Conservation (phyloP, 78 protist species). For the Salpingoeca rosetta region DNA sequence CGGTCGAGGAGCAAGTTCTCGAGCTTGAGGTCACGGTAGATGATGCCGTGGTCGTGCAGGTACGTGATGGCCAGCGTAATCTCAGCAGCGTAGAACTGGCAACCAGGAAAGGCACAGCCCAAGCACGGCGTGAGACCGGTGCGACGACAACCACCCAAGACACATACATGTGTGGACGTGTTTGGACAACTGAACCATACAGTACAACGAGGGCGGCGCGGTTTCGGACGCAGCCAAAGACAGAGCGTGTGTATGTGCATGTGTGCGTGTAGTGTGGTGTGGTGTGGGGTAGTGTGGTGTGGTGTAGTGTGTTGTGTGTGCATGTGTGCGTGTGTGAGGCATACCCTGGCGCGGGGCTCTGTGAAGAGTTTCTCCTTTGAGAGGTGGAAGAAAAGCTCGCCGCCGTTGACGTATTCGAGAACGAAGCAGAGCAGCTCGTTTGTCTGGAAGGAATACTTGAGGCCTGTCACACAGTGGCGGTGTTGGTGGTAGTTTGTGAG, state of each 20-base stretch:
- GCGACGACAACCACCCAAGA: too few relatives aligned
- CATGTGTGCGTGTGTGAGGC: too few relatives aligned
- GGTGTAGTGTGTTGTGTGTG: too few relatives aligned
- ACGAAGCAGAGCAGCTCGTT: conserved; percentile 25
- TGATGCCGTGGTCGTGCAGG: conserved; percentile 65
- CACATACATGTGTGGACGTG: too few relatives aligned
- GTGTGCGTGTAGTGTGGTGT: too few relatives aligned
- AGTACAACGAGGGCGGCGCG: too few relatives aligned
- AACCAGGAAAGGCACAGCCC: too few relatives aligned
- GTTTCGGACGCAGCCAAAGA: too few relatives aligned
- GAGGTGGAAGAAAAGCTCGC: conserved; percentile 79
- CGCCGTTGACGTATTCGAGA: conserved; percentile 61
- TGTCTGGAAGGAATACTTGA: conserved; percentile 59
- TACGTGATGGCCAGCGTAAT: conserved; percentile 68
- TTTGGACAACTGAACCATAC: too few relatives aligned
- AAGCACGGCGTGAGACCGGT: too few relatives aligned
- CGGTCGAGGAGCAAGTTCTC: conserved; percentile 81
- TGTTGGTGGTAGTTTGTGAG: conserved; percentile 35
- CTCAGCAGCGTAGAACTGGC: conserved; percentile 75
- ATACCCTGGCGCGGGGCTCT: conserved; percentile 46
- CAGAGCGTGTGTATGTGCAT: too few relatives aligned
- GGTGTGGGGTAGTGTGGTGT: too few relatives aligned
- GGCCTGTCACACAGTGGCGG: conserved; percentile 49
- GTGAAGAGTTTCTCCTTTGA: conserved; percentile 44
- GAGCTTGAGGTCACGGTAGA: conserved; percentile 84